Conservation (phyloP, 129 eudicot genomes). For the Chrysanthemum makinoi region DNA sequence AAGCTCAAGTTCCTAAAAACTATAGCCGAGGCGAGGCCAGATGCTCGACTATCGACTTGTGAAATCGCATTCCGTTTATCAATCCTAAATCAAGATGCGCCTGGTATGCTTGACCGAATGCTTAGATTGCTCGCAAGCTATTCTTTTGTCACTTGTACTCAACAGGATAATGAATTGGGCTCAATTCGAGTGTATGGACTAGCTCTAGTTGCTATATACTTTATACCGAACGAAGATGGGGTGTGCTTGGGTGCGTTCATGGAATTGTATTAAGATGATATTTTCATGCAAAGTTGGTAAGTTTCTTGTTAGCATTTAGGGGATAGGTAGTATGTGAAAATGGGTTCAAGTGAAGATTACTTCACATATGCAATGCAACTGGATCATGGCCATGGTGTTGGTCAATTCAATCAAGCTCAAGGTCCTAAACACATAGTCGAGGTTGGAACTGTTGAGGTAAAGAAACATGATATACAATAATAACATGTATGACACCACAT, state of each 20-base stretch:
- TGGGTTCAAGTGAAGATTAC: constrained; percentile 14
- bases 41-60: constrained; percentile 15
- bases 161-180: no score
- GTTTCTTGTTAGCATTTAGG: no score
- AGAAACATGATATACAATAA: no score
- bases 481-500: no score
- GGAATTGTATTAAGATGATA: no score
- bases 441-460: no score
- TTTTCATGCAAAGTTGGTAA: no score
- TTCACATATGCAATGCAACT: constrained; percentile 26
- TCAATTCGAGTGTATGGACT: no score
- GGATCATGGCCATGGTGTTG: constrained; percentile 16
- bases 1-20: constrained; percentile 19
- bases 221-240: no score
- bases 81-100: constrained; percentile 21
- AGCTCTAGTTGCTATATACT: no score
- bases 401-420: constrained; percentile 16
- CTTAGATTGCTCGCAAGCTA: constrained; percentile 7
- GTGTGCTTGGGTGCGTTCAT: no score
- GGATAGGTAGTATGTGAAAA: background rate
- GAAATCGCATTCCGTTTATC: constrained; percentile 26
- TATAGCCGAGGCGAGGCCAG: constrained; percentile 8
- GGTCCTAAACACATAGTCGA: constrained; percentile 17
- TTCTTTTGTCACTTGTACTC: background rate
- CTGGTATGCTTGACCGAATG: constrained; percentile 34